phyloP scores from a whole-genome alignment of 345 rosid species.

The Populus simonii region DNA sequence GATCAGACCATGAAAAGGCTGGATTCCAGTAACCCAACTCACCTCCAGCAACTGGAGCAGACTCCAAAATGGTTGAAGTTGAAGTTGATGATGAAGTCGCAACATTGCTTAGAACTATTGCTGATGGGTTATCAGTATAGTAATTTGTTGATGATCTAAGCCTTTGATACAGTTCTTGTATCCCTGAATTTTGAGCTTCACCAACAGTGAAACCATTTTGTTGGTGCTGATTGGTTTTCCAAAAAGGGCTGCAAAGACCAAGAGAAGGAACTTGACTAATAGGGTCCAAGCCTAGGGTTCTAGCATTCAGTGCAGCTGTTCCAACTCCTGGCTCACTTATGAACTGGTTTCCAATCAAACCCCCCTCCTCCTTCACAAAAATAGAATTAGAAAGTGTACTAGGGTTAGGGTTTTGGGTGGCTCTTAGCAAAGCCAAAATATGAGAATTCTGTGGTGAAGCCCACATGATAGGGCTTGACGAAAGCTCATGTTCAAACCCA shows the following conservation, averaged over 20 bases:
- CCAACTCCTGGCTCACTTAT: slow-evolving; percentile 33
- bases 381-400: slow-evolving; percentile 21
- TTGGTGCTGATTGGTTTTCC: slow-evolving; percentile 42
- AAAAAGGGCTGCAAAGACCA: slow-evolving; percentile 41
- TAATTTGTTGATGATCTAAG: slow-evolving; percentile 38
- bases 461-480: slow-evolving; percentile 46
- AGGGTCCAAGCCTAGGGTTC: slow-evolving; percentile 42
- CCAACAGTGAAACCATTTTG: slow-evolving; percentile 33
- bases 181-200: slow-evolving; percentile 45
- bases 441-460: slow-evolving; percentile 51
- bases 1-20: slow-evolving; percentile 58
- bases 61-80: slow-evolving; percentile 39
- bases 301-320: slow-evolving; percentile 22
- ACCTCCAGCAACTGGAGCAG: slow-evolving; percentile 44
- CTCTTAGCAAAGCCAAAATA: slow-evolving; percentile 48
- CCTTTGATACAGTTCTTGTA: slow-evolving; percentile 63
- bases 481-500: slow-evolving; percentile 45
- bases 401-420: slow-evolving; percentile 45
- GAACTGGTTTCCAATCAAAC: slow-evolving; percentile 35
- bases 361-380: slow-evolving; percentile 43
- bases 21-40: slow-evolving; percentile 60
- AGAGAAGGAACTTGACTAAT: slow-evolving; percentile 36
- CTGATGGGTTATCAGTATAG: slow-evolving; percentile 22
- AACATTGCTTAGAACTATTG: slow-evolving; percentile 35
- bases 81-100: slow-evolving; percentile 33